Base-by-base conservation (phyloP, 306 rosid genomes). In the Lathyrus aphaca region DNA sequence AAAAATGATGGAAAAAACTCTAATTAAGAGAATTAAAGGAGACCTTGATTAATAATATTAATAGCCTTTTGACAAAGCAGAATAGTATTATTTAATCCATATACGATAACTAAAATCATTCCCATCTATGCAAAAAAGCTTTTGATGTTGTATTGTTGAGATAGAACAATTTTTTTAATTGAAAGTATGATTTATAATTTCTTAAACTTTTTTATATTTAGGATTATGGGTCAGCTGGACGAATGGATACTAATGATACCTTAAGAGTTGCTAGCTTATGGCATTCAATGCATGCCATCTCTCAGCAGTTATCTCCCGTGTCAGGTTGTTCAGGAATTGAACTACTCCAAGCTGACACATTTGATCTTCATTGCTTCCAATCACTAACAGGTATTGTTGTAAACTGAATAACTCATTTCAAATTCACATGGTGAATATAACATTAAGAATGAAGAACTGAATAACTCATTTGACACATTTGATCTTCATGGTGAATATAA, bases 211-310 rank as follows among this genome's bases (percentile, higher is more conserved):
- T 7, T 45, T 17, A 45, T 11, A 32, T 23, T 48, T 60, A 90
- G 94, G 94, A 90, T 73, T 90, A 90, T 72, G 94, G 96, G 7
- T 86, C 91, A 55, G 70, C 94, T 62, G 87, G 89, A 70, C 72
- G 98, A 64, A 93, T 90, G 97, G 98, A 93, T 81, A 91, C 97
- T 2, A 93, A 93, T 44, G 97, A 93, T 69, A 93, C 90, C 81
- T 83, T 94, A 86, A 71, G 98, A 69, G 96, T 94, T 74, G 98
- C 96, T 11, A 94, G 96, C 79, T 84, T 94, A 69, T 94, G 97
- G 98, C 97, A 94, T 61, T 94, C 98, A 43, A 94, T 94, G 98
- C 97, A 94, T 48, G 96, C 98, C 64, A 94, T 94, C 74, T 90
- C 98, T 74, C 97, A 94, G 80, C 97, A 94, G 71, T 56, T 87